Evolutionary conservation across 2,329 filamentous ascomycete species (phyloP).

Genomic region (Aspergillus japonicus): DNA sequence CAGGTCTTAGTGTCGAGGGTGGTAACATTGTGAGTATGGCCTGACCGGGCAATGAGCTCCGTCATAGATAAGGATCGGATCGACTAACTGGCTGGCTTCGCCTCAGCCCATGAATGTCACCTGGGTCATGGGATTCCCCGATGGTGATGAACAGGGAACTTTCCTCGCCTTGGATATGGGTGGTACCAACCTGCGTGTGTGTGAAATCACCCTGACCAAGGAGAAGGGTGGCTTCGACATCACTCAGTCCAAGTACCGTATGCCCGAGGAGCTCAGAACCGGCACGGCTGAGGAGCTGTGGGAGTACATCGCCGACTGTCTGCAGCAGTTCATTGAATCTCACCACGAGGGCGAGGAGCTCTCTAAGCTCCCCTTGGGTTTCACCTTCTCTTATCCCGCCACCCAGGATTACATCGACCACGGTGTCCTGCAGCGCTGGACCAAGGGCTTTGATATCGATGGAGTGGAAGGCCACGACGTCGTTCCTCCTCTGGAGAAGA

Average conservation of each 20-base stretch:
- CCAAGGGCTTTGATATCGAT: conserved; percentile 92
- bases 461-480: conserved; percentile 90
- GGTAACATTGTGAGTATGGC: conserved; percentile 76
- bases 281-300: conserved; percentile 82
- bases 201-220: conserved; percentile 84
- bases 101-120: conserved; percentile 92
- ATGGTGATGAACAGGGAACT: conserved; percentile 81
- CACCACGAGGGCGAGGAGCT: conserved; percentile 69
- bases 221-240: conserved; percentile 90
- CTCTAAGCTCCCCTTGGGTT: conserved; percentile 71
- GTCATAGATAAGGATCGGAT: neutral
- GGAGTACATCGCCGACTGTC: conserved; percentile 91
- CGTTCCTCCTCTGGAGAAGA: conserved; percentile 80
- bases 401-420: conserved; percentile 93
- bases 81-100: neutral
- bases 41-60: neutral
- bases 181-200: conserved; percentile 92
- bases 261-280: conserved; percentile 89
- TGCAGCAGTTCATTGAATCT: conserved; percentile 84
- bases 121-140: conserved; percentile 89
- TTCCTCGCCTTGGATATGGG: conserved; percentile 93
- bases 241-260: conserved; percentile 91
- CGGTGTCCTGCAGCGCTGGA: conserved; percentile 91
- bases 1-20: conserved; percentile 80
- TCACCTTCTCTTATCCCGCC: conserved; percentile 94